Percentiles rank a stretch among this genome's conserved stretches.
Conservation (phyloP, 176 grass and related monocot species). For the Luzula sylvatica region DNA sequence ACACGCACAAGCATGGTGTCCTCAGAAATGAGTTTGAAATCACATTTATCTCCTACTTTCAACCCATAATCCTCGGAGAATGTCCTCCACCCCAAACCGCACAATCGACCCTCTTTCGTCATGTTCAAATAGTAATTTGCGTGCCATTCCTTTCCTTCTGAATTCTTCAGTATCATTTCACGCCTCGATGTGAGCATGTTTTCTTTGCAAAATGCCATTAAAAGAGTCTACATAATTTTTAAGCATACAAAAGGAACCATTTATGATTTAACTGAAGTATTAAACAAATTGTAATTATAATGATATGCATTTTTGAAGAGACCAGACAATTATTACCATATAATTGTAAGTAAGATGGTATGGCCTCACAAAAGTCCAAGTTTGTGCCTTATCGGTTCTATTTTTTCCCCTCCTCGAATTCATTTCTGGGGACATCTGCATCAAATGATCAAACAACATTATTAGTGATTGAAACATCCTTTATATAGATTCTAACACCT, state of each 20-base stretch:
- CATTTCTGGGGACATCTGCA: neutral
- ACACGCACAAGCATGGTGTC: neutral
- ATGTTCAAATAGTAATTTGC: neutral
- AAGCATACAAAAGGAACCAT: neutral
- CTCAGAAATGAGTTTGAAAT: slow-evolving; percentile 2
- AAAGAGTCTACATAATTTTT: neutral
- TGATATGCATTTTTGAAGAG: neutral
- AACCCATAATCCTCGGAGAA: slow-evolving; percentile 5
- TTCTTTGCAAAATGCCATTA: neutral
- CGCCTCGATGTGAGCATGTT: neutral
- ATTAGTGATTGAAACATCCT: no score
- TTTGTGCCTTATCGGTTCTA: neutral
- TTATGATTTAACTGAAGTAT: neutral
- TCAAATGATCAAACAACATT: no score
- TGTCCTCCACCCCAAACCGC: neutral
- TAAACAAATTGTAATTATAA: neutral
- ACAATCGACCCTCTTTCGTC: neutral
- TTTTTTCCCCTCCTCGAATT: neutral
- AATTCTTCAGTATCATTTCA: no score
- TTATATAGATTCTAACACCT: no score
- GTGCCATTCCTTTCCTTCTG: slow-evolving; percentile 2
- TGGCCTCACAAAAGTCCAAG: no score
- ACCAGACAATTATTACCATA: neutral
- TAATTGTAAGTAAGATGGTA: slow-evolving; percentile 10
- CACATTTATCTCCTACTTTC: no score